A percentile compares a stretch with the other conserved stretches of the same genome.
phyloP scores from a whole-genome alignment of 768 basidiomycete genomes.

The Coprinopsis strossmayeri region DNA sequence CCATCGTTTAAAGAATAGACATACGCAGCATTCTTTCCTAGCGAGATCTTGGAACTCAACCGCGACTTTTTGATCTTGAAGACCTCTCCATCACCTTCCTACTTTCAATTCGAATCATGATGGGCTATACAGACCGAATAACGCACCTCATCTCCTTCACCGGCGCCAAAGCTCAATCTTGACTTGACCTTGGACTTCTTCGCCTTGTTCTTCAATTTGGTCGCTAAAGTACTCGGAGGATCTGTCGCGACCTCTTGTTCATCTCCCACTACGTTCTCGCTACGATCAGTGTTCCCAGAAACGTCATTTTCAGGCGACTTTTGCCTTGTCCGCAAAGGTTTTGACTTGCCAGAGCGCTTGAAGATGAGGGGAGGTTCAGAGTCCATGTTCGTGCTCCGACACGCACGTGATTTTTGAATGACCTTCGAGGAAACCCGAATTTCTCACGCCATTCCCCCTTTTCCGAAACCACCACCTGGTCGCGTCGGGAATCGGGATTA shows the following conservation, averaged over 20 bases:
- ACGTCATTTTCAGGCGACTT: constrained; percentile 29
- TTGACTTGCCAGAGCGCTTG: constrained; percentile 38
- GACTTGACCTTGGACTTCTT: constrained; percentile 64
- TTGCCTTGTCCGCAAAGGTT: constrained; percentile 34
- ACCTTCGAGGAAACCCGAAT: constrained; percentile 18
- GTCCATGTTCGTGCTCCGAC: constrained; percentile 24
- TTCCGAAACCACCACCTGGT: constrained; percentile 16
- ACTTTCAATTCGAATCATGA: constrained; percentile 22
- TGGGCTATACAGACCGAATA: constrained; percentile 9
- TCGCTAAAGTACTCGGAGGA: constrained; percentile 53
- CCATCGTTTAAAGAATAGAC: constrained; percentile 15
- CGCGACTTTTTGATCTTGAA: constrained; percentile 81
- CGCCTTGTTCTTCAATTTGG: constrained; percentile 65
- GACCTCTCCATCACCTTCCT: constrained; percentile 56
- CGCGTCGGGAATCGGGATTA: constrained; percentile 11
- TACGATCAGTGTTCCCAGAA: constrained; percentile 9
- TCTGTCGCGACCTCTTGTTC: constrained; percentile 31
- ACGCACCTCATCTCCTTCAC: constrained; percentile 55
- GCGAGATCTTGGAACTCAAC: constrained; percentile 58
- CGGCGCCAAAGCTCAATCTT: constrained; percentile 69
- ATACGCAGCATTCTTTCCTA: constrained; percentile 51
- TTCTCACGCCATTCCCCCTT: constrained; percentile 39
- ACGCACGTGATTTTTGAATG: constrained; percentile 29
- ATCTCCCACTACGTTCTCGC: constrained; percentile 10
- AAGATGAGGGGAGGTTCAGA: constrained; percentile 42